These are phyloP conservation scores for Avicennia marina DNA, from an alignment of 257 asterid species.

Conservation along the genomic window DNA sequence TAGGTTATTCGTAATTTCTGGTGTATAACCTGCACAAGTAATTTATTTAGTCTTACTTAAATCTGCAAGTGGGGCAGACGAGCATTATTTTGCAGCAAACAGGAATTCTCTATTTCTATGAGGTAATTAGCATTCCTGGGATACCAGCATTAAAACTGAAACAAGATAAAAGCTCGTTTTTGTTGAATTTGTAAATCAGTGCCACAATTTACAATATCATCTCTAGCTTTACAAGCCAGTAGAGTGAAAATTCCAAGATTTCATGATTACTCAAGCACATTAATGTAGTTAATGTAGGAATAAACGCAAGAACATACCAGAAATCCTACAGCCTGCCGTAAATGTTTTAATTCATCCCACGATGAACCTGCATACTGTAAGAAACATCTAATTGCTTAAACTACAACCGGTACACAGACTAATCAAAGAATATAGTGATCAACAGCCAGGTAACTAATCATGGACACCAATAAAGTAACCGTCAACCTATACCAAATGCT, in stretches of 20 bases:
- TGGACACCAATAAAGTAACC: neutral
- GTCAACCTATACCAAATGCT: neutral
- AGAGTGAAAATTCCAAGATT: neutral
- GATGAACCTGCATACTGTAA: slow-evolving; percentile 62
- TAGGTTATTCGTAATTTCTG: slow-evolving; percentile 62
- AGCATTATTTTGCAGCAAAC: neutral
- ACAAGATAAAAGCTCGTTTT: neutral
- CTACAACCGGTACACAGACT: neutral
- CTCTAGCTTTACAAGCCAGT: neutral
- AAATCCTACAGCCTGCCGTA: slow-evolving; percentile 72
- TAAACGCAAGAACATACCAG: slow-evolving; percentile 52
- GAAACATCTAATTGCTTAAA: neutral
- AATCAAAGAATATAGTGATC: neutral
- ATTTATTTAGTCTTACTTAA: too few relatives aligned
- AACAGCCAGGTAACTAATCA: neutral
- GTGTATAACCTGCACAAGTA: slow-evolving; percentile 60
- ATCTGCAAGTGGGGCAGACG: neutral
- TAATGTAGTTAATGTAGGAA: slow-evolving; percentile 6
- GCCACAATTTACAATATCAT: neutral
- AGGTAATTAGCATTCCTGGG: neutral
- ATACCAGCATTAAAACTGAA: neutral
- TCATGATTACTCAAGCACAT: neutral
- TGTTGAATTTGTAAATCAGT: neutral
- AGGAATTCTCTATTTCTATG: neutral
- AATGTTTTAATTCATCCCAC: slow-evolving; percentile 59